phyloP scores from a whole-genome alignment of 2,329 filamentous ascomycete species.

The Cercospora janseana region DNA sequence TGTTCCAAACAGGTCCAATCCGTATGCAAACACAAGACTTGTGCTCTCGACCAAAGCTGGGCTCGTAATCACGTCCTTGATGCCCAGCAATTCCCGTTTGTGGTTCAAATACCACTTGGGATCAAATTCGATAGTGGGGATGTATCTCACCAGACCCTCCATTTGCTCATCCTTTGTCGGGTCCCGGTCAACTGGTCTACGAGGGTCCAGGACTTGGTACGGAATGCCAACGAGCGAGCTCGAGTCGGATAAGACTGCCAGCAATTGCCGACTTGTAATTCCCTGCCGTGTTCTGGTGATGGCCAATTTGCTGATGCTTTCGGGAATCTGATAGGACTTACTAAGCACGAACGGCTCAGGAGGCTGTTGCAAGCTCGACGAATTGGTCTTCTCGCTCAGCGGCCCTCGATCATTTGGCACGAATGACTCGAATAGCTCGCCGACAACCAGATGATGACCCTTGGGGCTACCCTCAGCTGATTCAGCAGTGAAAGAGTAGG shows the following conservation, averaged over 20 bases:
- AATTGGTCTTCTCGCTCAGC: constrained; percentile 67
- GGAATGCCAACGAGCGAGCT: constrained; percentile 78
- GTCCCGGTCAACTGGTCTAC: constrained; percentile 81
- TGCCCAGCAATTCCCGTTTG: constrained; percentile 73
- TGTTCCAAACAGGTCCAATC: constrained; percentile 83
- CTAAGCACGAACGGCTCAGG: constrained; percentile 72
- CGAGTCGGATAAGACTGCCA: constrained; percentile 72
- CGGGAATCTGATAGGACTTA: constrained; percentile 76
- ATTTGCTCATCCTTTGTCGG: constrained; percentile 74
- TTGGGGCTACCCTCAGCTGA: constrained; percentile 59
- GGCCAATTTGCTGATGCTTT: constrained; percentile 73
- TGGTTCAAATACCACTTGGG: constrained; percentile 79
- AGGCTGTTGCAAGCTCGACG: constrained; percentile 69
- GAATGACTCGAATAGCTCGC: constrained; percentile 87
- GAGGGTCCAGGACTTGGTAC: constrained; percentile 75
- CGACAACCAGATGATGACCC: constrained; percentile 80
- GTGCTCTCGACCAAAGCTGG: constrained; percentile 89
- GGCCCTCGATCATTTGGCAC: constrained; percentile 80
- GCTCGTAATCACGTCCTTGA: constrained; percentile 68
- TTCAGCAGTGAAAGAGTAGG: constrained; percentile 70
- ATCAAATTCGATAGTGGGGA: constrained; percentile 76
- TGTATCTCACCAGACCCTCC: constrained; percentile 78
- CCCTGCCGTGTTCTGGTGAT: constrained; percentile 90
- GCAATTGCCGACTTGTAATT: constrained; percentile 77
- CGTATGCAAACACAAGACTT: constrained; percentile 82